A percentile compares a stretch with the other conserved stretches of the same genome.
These are phyloP conservation scores for Microbotryum intermedium DNA, from an alignment of 1,284 basidiomycete species.

Conservation along the genomic window DNA sequence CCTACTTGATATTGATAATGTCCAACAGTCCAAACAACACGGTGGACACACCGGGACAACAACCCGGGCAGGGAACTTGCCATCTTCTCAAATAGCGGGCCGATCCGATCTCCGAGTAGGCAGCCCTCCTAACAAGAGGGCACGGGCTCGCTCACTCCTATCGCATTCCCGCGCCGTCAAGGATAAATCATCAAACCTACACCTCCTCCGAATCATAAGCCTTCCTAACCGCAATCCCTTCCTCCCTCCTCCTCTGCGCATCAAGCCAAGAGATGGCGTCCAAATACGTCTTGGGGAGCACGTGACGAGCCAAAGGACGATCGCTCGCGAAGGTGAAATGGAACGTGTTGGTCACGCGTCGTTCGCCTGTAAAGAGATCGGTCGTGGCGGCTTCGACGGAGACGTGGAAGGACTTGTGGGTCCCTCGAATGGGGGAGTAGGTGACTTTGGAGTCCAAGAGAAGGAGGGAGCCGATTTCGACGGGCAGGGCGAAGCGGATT, in stretches of 20 bases:
- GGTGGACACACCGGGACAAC: too few relatives aligned
- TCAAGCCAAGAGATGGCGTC: slow-evolving; percentile 28
- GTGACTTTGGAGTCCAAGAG: slow-evolving; percentile 26
- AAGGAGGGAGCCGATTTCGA: slow-evolving; percentile 29
- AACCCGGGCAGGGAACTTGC: too few relatives aligned
- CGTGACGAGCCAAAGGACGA: slow-evolving; percentile 26
- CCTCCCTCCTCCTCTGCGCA: slow-evolving; percentile 16
- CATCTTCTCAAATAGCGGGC: too few relatives aligned
- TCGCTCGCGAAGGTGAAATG: slow-evolving; percentile 30
- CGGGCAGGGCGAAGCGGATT: slow-evolving; percentile 30
- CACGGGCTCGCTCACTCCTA: too few relatives aligned
- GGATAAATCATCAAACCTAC: too few relatives aligned
- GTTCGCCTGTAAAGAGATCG: slow-evolving; percentile 23
- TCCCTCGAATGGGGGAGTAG: slow-evolving; percentile 19
- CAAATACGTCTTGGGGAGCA: slow-evolving; percentile 25
- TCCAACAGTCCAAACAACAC: too few relatives aligned
- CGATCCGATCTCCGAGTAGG: too few relatives aligned
- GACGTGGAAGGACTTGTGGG: slow-evolving; percentile 21
- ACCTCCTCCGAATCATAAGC: slow-evolving; percentile 5
- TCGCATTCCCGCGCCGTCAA: too few relatives aligned
- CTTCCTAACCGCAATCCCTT: slow-evolving; percentile 19
- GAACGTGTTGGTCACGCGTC: slow-evolving; percentile 27
- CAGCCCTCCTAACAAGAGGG: too few relatives aligned
- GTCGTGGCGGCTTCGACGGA: slow-evolving; percentile 18
- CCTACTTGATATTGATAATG: too few relatives aligned